These are phyloP conservation scores for Leccinum arenicola DNA, from an alignment of 768 basidiomycete species.

Conservation along the genomic window DNA sequence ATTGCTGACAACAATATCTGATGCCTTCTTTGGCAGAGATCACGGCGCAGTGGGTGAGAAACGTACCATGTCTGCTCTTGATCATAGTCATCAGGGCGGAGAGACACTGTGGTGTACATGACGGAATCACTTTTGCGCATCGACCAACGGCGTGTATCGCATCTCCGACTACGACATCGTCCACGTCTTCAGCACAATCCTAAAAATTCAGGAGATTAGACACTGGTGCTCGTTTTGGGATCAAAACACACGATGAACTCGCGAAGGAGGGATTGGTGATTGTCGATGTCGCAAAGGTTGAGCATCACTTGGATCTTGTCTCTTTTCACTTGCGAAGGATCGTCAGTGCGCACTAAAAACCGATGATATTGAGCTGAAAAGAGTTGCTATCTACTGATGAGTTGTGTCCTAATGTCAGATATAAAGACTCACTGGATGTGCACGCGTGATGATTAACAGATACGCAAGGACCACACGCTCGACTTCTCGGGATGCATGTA, in stretches of 20 bases:
- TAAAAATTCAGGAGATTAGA: constrained; percentile 29
- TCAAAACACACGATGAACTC: constrained; percentile 74
- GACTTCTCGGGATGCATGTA: constrained; percentile 66
- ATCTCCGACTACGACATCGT: constrained; percentile 67
- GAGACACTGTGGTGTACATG: constrained; percentile 68
- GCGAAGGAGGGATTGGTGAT: constrained; percentile 65
- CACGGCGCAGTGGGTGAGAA: neutral
- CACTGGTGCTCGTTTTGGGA: neutral
- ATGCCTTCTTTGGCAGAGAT: constrained; percentile 3
- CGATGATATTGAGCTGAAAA: constrained; percentile 60
- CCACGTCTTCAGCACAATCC: constrained; percentile 80
- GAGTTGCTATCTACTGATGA: constrained; percentile 33
- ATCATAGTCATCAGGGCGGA: constrained; percentile 77
- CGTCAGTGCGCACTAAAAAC: constrained; percentile 69
- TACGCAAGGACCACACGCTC: constrained; percentile 75
- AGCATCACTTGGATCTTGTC: constrained; percentile 75
- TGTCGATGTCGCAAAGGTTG: constrained; percentile 62
- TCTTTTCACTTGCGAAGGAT: constrained; percentile 63
- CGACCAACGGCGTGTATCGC: constrained; percentile 78
- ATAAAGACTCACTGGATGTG: constrained; percentile 55
- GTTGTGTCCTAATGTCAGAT: neutral
- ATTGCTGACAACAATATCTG: constrained; percentile 74
- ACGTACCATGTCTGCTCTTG: constrained; percentile 68
- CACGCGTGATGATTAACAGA: constrained; percentile 59
- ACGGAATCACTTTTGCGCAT: constrained; percentile 67